Conservation (phyloP, 116 monocot genomes). For the Phalaenopsis hybrid region DNA sequence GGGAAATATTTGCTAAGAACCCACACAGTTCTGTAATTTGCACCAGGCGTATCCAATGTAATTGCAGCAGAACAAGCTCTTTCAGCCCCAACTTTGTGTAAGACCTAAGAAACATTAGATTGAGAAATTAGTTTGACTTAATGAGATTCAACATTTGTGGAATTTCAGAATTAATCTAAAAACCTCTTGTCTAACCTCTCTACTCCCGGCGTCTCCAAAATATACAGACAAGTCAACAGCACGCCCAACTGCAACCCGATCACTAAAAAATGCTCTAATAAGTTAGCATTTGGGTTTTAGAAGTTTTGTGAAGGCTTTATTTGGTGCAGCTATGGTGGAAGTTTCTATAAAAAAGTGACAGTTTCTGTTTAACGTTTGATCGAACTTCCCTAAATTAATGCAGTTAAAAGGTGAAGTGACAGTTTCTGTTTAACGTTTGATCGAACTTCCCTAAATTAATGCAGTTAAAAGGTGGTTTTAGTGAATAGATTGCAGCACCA, state of each 20-base stretch:
- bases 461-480: background rate
- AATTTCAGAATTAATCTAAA: background rate
- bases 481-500: background rate
- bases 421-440: background rate
- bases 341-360: background rate
- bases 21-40: slow-evolving; percentile 96
- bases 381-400: background rate
- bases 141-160: background rate
- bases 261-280: slow-evolving; percentile 33
- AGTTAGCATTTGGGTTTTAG: background rate
- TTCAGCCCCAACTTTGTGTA: slow-evolving; percentile 95
- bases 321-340: background rate
- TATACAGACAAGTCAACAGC: slow-evolving; percentile 91
- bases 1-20: slow-evolving; percentile 97
- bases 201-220: slow-evolving; percentile 98
- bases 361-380: background rate
- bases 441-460: background rate
- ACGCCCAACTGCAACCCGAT: slow-evolving; percentile 86
- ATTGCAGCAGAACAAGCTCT: slow-evolving; percentile 98
- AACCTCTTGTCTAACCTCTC: slow-evolving; percentile 55
- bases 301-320: background rate
- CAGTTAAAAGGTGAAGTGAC: background rate
- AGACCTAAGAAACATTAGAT: slow-evolving; percentile 37
- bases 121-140: background rate
- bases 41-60: slow-evolving; percentile 95